These are phyloP conservation scores for Colletotrichum spaethianum DNA, from an alignment of 2,329 filamentous ascomycete species.

Conservation along the genomic window DNA sequence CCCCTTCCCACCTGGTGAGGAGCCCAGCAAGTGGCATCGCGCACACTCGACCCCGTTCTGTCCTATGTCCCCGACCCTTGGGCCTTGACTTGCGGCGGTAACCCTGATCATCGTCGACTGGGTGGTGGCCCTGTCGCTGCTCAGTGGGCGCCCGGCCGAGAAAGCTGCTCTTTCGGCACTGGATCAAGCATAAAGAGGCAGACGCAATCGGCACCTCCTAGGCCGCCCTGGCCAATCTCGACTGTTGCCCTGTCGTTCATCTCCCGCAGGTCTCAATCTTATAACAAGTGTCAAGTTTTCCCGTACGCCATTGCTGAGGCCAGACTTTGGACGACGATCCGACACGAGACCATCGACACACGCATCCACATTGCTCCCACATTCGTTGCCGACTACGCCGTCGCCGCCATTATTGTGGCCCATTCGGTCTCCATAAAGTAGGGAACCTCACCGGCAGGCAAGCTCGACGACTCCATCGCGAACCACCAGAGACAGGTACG, in stretches of 20 bases:
- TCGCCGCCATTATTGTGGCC: conserved; percentile 16
- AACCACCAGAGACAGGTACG: conserved; percentile 1
- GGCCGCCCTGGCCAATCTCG: conserved; percentile 33
- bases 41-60: conserved; percentile 19
- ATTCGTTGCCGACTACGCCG: conserved; percentile 7
- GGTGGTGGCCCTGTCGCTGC: neutral
- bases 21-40: conserved; percentile 20
- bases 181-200: conserved; percentile 37
- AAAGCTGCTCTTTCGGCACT: conserved; percentile 28
- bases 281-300: conserved; percentile 29
- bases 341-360: conserved; percentile 24
- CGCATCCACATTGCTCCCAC: conserved; percentile 21
- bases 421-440: neutral
- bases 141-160: conserved; percentile 21
- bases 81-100: conserved; percentile 37
- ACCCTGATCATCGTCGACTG: conserved; percentile 24
- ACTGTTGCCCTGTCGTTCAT: conserved; percentile 24
- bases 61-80: conserved; percentile 24
- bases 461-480: conserved; percentile 1
- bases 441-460: conserved; percentile 24
- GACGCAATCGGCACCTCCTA: conserved; percentile 29
- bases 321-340: conserved; percentile 36
- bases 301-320: conserved; percentile 3
- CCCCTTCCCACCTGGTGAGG: neutral
- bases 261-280: conserved; percentile 26